Base-by-base conservation (phyloP, 1,139 yeast species). In the Saccharomycopsis hybrid region DNA sequence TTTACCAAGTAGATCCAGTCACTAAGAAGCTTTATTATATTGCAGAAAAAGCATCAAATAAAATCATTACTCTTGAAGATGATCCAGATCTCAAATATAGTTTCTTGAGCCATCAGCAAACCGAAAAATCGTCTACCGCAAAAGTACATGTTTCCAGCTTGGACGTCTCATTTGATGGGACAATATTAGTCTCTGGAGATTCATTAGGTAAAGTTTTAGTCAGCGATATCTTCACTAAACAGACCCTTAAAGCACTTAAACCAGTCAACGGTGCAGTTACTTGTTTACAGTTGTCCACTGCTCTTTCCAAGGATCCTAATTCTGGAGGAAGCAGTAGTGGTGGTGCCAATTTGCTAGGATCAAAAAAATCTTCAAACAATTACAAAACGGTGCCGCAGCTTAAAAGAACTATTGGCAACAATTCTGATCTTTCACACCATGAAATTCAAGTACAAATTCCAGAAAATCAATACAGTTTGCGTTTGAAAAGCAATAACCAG, bases 221-320 rank as follows among this genome's bases (percentile, higher is more conserved):
- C 0, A 75, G 85, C 60, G 97, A 90, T 63, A 72, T 85, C 5
- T 78, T 80, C 4, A 83, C 96, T 1, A 78, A 79, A 59, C 97
- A 92, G 67, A 81, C 85, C 25, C 70, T 82, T 29, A 80, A 82
- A 59, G 76, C 80, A 29, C 72, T 85, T 56, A 79, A 82, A 50
- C 77, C 80, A 28, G 70, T 82, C 1, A 36, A 32, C 29, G 55
- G 55, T 2, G 33, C 46, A 9, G 52, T 50, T 9, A 24, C 39
- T 4, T 46, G 31, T 35, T 42, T 46, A 36, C 28, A 47, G 36
- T 32, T 40, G 3, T 37, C 28, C 24, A 42, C 44, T 18, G 33
- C 44, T 3, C 33, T 48, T 8, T 29, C 44, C 5, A 35, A 44
- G 31, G 43, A 41, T 24, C 29, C 41, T n/a, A 27, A 41, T 24